These are phyloP conservation scores for Candida tallmaniae DNA, from an alignment of 805 yeast species.

Conservation along the genomic window DNA sequence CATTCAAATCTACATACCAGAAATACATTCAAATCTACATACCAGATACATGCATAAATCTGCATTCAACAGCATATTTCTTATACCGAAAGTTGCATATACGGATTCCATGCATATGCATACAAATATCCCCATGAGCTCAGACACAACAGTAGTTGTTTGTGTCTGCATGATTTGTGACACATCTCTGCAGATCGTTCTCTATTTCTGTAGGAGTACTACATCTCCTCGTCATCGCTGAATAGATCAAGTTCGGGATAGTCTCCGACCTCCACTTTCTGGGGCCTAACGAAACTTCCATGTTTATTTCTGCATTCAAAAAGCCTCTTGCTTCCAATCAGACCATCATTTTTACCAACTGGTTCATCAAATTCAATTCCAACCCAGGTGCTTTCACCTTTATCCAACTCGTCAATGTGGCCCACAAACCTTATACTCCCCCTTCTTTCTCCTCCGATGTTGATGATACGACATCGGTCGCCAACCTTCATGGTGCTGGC, in stretches of 20 bases:
- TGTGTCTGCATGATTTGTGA: too few relatives aligned
- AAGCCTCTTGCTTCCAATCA: conserved; percentile 53
- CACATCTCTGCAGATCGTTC: too few relatives aligned
- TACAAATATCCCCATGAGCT: too few relatives aligned
- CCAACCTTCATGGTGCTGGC: conserved; percentile 39
- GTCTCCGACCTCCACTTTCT: conserved; percentile 64
- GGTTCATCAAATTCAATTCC: conserved; percentile 88
- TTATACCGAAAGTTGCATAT: too few relatives aligned
- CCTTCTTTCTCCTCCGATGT: conserved; percentile 47
- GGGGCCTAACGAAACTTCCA: conserved; percentile 79
- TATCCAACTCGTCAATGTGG: conserved; percentile 53
- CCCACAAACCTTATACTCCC: conserved; percentile 78
- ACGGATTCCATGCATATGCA: too few relatives aligned
- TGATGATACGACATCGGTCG: conserved; percentile 49
- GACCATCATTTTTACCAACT: conserved; percentile 81
- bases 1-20: too few relatives aligned
- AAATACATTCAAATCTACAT: too few relatives aligned
- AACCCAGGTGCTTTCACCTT: conserved; percentile 56
- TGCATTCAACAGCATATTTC: too few relatives aligned
- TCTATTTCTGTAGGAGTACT: too few relatives aligned
- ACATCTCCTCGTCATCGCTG: conserved; percentile 20
- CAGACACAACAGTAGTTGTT: too few relatives aligned
- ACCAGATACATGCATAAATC: too few relatives aligned
- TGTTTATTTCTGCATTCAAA: conserved; percentile 56
- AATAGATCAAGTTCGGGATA: conserved; percentile 47